Percentiles rank a stretch among this genome's conserved stretches.
phyloP scores from a whole-genome alignment of 2,329 filamentous ascomycete species.

The Lomentospora prolificans region DNA sequence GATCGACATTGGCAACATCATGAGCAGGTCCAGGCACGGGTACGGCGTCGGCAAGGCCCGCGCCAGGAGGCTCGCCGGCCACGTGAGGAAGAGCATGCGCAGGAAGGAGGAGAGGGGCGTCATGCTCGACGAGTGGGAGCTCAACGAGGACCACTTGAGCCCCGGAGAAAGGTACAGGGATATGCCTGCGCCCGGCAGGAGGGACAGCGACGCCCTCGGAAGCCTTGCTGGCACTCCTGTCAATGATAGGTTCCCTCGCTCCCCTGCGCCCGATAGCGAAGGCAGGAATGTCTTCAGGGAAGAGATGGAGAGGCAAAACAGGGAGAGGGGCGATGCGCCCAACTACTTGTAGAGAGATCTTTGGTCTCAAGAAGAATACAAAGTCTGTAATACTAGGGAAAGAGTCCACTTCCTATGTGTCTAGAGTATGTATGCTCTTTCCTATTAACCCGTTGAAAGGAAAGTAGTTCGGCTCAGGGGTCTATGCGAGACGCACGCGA shows the following conservation, averaged over 20 bases:
- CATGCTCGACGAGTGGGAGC: conserved; percentile 10
- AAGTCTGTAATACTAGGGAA: not conserved
- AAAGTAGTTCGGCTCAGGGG: not conserved
- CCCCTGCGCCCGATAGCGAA: not conserved
- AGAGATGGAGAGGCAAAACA: conserved; percentile 37
- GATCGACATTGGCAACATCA: conserved; percentile 42
- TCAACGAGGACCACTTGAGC: not conserved
- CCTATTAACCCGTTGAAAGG: not conserved
- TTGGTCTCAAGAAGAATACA: not conserved
- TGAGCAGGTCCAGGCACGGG: conserved; percentile 33
- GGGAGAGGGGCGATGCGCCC: conserved; percentile 23
- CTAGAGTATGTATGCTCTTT: not conserved
- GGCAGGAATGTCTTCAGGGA: conserved; percentile 37
- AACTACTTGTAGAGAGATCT: conserved; percentile 9
- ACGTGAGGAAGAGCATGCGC: conserved; percentile 11
- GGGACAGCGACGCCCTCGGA: conserved; percentile 32
- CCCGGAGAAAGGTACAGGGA: not conserved
- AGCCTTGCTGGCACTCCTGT: conserved; percentile 31
- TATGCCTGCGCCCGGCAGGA: not conserved
- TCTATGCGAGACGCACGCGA: not conserved
- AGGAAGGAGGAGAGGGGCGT: conserved; percentile 9
- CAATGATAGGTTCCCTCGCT: conserved; percentile 26
- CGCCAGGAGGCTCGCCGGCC: conserved; percentile 21
- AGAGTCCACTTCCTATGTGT: no score
- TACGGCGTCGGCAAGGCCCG: conserved; percentile 32